Conservation (phyloP, 495 filamentous ascomycete genomes). For the Amorphotheca resinae region DNA sequence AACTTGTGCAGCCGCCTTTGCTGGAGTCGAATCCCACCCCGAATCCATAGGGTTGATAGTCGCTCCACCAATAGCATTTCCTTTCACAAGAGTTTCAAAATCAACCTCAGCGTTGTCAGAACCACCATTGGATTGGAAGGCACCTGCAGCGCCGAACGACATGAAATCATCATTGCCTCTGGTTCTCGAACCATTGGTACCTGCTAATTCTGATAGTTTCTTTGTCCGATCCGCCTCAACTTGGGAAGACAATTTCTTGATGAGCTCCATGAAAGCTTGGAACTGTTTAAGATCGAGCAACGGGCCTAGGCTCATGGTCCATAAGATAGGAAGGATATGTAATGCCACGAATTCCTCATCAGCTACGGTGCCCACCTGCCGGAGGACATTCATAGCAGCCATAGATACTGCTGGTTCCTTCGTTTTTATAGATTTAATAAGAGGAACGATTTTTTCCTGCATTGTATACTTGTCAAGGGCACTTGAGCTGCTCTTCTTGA, state of each 20-base stretch:
- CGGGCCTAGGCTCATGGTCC: constrained; percentile 86
- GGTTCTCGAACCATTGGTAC: constrained; percentile 26
- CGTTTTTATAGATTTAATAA: constrained; percentile 88
- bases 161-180: constrained; percentile 42
- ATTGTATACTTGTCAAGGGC: constrained; percentile 94
- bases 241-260: constrained; percentile 62
- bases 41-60: constrained; percentile 27
- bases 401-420: constrained; percentile 98
- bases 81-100: constrained; percentile 82
- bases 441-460: constrained; percentile 88
- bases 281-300: constrained; percentile 81
- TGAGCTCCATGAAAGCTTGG: constrained; percentile 72
- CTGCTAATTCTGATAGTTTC: constrained; percentile 73
- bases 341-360: constrained; percentile 90
- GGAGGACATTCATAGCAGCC: constrained; percentile 74
- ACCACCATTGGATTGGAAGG: constrained; percentile 30
- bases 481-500: constrained; percentile 46
- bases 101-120: constrained; percentile 46
- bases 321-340: constrained; percentile 79
- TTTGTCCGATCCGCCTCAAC: constrained; percentile 81
- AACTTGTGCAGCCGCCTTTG: constrained; percentile 20
- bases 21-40: constrained; percentile 29
- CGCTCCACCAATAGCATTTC: constrained; percentile 27
- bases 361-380: constrained; percentile 64
- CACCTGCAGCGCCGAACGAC: constrained; percentile 39